phyloP scores from a whole-genome alignment of 169 alveolate species.

The Amoebophrya sp. region DNA sequence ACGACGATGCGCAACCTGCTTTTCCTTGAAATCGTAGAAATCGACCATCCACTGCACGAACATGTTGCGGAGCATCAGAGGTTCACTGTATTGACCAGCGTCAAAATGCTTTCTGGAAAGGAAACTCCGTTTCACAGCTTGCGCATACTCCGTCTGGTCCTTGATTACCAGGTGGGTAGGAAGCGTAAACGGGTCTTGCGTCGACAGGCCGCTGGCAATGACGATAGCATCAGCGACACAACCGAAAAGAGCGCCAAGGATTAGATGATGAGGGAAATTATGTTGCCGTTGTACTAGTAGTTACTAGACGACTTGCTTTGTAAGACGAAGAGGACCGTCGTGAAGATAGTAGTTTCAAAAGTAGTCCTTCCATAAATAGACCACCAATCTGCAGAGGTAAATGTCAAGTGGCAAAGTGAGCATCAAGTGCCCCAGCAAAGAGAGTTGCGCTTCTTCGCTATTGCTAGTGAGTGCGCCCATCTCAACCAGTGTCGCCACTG shows the following conservation, averaged over 20 bases:
- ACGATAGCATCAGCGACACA: constrained; percentile 46
- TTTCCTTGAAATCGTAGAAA: neutral
- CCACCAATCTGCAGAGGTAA: constrained; percentile 41
- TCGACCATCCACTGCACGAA: constrained; percentile 5
- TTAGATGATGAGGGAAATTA: constrained; percentile 12
- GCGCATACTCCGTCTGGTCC: constrained; percentile 50
- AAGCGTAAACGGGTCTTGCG: constrained; percentile 54
- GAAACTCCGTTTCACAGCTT: constrained; percentile 49
- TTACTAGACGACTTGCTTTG: too few relatives aligned
- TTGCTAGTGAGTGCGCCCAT: constrained; percentile 32
- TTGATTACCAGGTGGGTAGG: constrained; percentile 53
- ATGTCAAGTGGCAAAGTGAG: constrained; percentile 45
- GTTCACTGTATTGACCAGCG: constrained; percentile 54
- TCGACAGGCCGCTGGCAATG: constrained; percentile 38
- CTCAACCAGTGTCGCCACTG: constrained; percentile 12
- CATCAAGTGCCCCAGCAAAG: constrained; percentile 47
- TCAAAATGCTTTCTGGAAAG: constrained; percentile 51
- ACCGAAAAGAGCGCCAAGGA: constrained; percentile 44
- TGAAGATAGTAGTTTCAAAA: too few relatives aligned
- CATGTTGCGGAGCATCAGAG: constrained; percentile 26
- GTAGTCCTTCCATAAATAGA: too few relatives aligned
- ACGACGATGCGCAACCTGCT: neutral
- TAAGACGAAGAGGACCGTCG: too few relatives aligned
- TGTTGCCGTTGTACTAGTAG: too few relatives aligned
- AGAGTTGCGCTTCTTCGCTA: constrained; percentile 29